Base-by-base conservation (phyloP, 805 yeast species). In the Metschnikowia bowlesiae region DNA sequence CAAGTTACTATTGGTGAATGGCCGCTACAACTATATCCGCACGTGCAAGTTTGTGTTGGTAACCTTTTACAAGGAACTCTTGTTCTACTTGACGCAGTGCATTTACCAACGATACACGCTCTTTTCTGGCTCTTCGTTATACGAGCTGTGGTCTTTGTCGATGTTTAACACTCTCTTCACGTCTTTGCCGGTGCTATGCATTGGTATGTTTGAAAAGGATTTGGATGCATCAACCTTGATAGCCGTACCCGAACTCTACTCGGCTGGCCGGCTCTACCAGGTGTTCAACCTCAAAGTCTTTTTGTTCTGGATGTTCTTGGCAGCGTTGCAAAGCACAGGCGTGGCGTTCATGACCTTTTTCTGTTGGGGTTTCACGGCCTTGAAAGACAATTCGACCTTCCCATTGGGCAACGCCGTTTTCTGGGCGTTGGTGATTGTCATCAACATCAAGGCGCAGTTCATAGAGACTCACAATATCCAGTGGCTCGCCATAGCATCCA, bases 111-210 rank as follows among this genome's bases (percentile, higher is more conserved):
- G 96, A 53, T 82, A 84, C 62, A 84, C 96, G 0, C 72, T 89
- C 71, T 94, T 88, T 66, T 87, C 98, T 0, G 99, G 99, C 1
- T 84, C 96, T 0, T 89, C 97, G 0, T 67, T 92, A 57, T 94
- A 89, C 67, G 99, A 95, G 63, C 85, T 92, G 38, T 91, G 97
- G 96, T 91, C 98, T 1, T 75, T 94, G 52, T 88, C 97, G 0
- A 91, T 95, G 97, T 94, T 87, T 73, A 95, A 94, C 65, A 95
- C 99, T 0, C 75, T 94, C 53, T 95, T 94, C 71, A 92, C 99
- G 0, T 89, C 97, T 0, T 73, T 94, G 46, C 91, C 97, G 0
- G 98, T 94, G 2, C 67, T 94, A 36, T 87, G 95, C 61, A 75
- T 94, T 47, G 99, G 99, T n/a, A 88, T 91, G 82, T 86, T 94